Evolutionary conservation across 164 flowering plant genomes (phyloP).

Genomic region (Santalum album): DNA sequence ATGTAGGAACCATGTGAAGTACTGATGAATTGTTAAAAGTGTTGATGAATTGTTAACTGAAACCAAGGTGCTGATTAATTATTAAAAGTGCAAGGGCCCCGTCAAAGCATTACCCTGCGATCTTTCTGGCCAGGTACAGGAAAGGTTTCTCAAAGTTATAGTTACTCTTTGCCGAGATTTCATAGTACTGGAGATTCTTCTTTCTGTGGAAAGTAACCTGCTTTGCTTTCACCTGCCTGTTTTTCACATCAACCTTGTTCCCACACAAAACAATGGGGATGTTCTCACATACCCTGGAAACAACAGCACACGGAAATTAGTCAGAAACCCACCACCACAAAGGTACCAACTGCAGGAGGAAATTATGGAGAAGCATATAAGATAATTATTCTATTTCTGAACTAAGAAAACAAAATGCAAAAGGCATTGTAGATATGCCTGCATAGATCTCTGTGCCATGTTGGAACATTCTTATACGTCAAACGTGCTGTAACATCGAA

Average conservation of each 20-base stretch:
- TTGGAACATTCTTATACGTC: constrained; percentile 4
- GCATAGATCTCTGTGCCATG: constrained; percentile 6
- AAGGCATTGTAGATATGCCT: too few relatives aligned
- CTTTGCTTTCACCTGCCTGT: constrained; percentile 20
- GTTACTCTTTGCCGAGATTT: constrained; percentile 18
- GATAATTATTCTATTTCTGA: too few relatives aligned
- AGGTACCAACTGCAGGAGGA: not conserved
- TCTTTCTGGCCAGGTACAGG: constrained; percentile 19
- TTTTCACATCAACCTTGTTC: constrained; percentile 21
- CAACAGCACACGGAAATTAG: not conserved
- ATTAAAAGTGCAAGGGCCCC: too few relatives aligned
- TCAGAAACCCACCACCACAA: not conserved
- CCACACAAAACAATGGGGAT: constrained; percentile 18
- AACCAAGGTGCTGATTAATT: not conserved
- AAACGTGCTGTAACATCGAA: constrained; percentile 5
- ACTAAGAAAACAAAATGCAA: too few relatives aligned
- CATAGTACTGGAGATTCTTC: constrained; percentile 19
- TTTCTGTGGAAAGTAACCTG: constrained; percentile 20
- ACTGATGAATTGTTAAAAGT: too few relatives aligned
- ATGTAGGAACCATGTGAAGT: too few relatives aligned
- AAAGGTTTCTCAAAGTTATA: constrained; percentile 16
- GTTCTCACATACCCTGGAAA: constrained; percentile 15
- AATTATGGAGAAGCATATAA: not conserved
- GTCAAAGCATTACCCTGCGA: constrained; percentile 14
- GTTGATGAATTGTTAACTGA: too few relatives aligned